A percentile compares a stretch with the other conserved stretches of the same genome.
These are phyloP conservation scores for Plenodomus lindquistii DNA, from an alignment of 2,329 filamentous ascomycete genomes.

Conservation along the genomic window DNA sequence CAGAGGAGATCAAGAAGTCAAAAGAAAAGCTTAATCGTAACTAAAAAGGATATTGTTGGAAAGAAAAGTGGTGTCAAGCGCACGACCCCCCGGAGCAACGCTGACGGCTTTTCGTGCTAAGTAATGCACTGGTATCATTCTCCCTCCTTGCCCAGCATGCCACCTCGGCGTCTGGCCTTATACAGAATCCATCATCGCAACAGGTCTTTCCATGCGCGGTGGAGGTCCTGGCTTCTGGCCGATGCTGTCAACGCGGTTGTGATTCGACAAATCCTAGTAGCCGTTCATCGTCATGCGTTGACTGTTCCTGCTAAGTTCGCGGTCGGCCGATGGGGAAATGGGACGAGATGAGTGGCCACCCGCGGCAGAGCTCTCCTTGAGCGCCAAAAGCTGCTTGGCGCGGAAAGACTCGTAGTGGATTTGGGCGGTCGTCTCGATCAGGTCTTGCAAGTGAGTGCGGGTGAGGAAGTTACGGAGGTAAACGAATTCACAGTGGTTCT, in stretches of 20 bases:
- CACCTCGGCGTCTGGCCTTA: constrained; percentile 8
- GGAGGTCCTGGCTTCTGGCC: constrained; percentile 29
- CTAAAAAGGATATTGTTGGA: constrained; percentile 42
- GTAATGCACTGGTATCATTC: constrained; percentile 46
- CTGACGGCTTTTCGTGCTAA: constrained; percentile 29
- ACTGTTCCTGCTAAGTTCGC: constrained; percentile 94
- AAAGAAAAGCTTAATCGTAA: constrained; percentile 32
- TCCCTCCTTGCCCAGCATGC: constrained; percentile 15
- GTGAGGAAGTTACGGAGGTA: constrained; percentile 98
- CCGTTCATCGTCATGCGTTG: constrained; percentile 99
- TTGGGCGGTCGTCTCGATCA: constrained; percentile 98
- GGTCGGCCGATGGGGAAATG: constrained; percentile 92
- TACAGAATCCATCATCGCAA: constrained; percentile 30
- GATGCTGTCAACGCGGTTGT: constrained; percentile 37
- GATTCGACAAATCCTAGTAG: constrained; percentile 65
- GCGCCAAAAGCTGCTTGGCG: constrained; percentile 94
- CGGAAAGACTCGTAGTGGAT: constrained; percentile 99
- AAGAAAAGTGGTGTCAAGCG: constrained; percentile 31
- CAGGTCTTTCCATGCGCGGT: constrained; percentile 26
- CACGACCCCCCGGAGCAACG: constrained; percentile 10
- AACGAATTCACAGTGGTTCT: constrained; percentile 99
- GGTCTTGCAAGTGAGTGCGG: constrained; percentile 95
- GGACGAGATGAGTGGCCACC: constrained; percentile 79
- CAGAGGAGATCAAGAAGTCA: constrained; percentile 34
- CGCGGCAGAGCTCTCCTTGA: constrained; percentile 96